Evolutionary conservation across 768 basidiomycete genomes (phyloP).

Genomic region (Pleurotus ostreatus): DNA sequence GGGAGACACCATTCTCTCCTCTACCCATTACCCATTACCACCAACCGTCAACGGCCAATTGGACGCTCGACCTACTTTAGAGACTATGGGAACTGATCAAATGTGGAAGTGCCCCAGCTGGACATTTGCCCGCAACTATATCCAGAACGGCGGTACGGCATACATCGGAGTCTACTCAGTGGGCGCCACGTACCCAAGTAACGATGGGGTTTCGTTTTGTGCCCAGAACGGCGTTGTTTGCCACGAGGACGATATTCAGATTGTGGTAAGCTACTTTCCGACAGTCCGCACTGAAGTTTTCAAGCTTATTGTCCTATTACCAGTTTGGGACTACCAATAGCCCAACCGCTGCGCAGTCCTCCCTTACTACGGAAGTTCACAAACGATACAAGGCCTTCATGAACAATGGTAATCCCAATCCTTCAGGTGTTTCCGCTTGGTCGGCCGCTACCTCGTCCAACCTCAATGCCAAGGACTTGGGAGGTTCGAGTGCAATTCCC

Average conservation of each 20-base stretch:
- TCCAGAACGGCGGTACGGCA: constrained; percentile 56
- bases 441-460: constrained; percentile 42
- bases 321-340: constrained; percentile 54
- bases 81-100: constrained; percentile 62
- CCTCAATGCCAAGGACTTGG: constrained; percentile 58
- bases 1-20: constrained; percentile 36
- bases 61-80: constrained; percentile 56
- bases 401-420: constrained; percentile 58
- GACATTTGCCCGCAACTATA: constrained; percentile 70
- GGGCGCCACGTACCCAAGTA: constrained; percentile 71
- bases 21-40: constrained; percentile 40
- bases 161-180: constrained; percentile 62
- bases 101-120: constrained; percentile 68
- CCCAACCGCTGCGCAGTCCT: constrained; percentile 52
- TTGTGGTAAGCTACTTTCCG: constrained; percentile 46
- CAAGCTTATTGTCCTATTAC: constrained; percentile 5
- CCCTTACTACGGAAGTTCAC: constrained; percentile 64
- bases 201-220: constrained; percentile 54
- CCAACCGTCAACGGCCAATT: constrained; percentile 23
- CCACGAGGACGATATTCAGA: constrained; percentile 81
- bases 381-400: constrained; percentile 67
- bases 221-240: constrained; percentile 55
- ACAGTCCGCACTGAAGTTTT: not conserved
- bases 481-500: constrained; percentile 47
- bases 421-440: constrained; percentile 48